Evolutionary conservation across 2,329 filamentous ascomycete species (phyloP).

Genomic region (Colletotrichum incanum): DNA sequence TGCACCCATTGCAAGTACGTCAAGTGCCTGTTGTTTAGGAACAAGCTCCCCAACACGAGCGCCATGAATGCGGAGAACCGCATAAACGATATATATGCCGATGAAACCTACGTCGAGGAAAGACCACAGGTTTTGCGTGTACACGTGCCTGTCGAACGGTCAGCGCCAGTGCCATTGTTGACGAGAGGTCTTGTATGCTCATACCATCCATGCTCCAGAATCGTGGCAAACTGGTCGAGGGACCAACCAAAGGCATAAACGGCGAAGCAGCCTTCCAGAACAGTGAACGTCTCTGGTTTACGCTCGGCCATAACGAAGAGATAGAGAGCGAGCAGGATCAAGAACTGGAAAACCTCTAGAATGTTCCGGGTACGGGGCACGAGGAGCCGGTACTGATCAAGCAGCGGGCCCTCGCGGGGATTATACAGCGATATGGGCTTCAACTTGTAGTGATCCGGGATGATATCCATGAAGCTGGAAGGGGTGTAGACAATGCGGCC

Average conservation of each 20-base stretch:
- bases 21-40: conserved; percentile 77
- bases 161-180: neutral
- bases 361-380: conserved; percentile 85
- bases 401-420: conserved; percentile 79
- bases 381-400: conserved; percentile 89
- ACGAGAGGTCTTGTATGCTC: conserved; percentile 43
- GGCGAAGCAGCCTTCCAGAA: conserved; percentile 77
- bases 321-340: conserved; percentile 78
- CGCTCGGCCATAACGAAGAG: conserved; percentile 80
- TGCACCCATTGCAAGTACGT: conserved; percentile 84
- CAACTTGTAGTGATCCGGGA: conserved; percentile 89
- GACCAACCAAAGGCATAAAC: conserved; percentile 86
- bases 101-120: conserved; percentile 87
- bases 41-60: conserved; percentile 65
- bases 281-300: conserved; percentile 69
- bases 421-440: conserved; percentile 87
- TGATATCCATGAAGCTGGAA: conserved; percentile 84
- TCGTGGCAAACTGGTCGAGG: conserved; percentile 83
- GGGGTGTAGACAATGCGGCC: conserved; percentile 88
- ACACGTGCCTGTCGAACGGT: conserved; percentile 75
- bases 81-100: conserved; percentile 79
- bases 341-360: conserved; percentile 82
- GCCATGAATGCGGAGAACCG: conserved; percentile 78
- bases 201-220: conserved; percentile 80
- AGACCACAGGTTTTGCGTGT: conserved; percentile 91